Conservation (phyloP, 2,329 filamentous ascomycete species). For the Talaromyces amestolkiae region DNA sequence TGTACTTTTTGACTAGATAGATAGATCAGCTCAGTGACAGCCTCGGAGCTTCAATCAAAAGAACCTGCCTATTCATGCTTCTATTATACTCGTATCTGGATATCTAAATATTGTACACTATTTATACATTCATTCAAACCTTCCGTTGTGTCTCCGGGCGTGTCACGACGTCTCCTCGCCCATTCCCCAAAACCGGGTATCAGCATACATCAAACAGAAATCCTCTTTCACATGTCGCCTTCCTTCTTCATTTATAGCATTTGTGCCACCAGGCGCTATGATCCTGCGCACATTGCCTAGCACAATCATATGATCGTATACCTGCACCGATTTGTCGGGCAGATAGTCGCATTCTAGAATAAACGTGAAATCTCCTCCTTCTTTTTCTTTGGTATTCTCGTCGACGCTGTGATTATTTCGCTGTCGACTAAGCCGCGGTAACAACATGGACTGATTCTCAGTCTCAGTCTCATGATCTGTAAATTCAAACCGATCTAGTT, state of each 20-base stretch:
- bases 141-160: background rate
- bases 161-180: conserved; percentile 31
- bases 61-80: conserved; percentile 11
- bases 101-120: conserved; percentile 1
- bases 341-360: conserved; percentile 41
- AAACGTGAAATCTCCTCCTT: conserved; percentile 35
- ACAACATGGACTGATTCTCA: conserved; percentile 15
- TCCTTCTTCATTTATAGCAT: conserved; percentile 6
- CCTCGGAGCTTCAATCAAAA: conserved; percentile 16
- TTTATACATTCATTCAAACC: background rate
- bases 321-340: conserved; percentile 33
- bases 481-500: conserved; percentile 22
- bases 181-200: conserved; percentile 45
- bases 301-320: conserved; percentile 43
- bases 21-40: conserved; percentile 13
- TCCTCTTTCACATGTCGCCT: conserved; percentile 14
- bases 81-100: background rate
- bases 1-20: conserved; percentile 20
- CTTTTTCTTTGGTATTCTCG: background rate
- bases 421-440: conserved; percentile 5
- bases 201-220: conserved; percentile 44
- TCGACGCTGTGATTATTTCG: conserved; percentile 22
- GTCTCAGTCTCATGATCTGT: background rate
- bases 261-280: conserved; percentile 15
- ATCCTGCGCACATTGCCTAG: conserved; percentile 32